Percentiles rank a stretch among this genome's conserved stretches.
Evolutionary conservation across 1,284 basidiomycete genomes (phyloP).

Genomic region (Trichosporon faecale): DNA sequence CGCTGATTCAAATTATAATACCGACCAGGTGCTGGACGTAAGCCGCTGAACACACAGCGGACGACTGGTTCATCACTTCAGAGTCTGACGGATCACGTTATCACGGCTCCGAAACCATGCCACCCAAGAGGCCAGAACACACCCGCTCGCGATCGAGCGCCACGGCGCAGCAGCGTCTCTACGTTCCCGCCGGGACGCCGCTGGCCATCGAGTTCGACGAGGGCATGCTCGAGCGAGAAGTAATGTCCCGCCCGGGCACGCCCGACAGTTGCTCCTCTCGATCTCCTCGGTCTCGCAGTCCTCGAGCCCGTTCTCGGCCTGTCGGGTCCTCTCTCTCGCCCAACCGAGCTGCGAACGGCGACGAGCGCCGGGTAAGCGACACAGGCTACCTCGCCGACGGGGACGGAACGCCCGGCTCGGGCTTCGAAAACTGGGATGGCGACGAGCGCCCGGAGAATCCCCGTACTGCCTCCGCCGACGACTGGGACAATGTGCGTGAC

Average conservation of each 20-base stretch:
- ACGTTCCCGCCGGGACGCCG: background rate
- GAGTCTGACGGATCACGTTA: background rate
- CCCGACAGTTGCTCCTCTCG: background rate
- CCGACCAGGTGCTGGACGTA: too few relatives aligned
- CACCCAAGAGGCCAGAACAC: background rate
- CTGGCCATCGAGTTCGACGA: background rate
- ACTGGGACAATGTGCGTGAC: slow-evolving; percentile 35
- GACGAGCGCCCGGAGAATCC: background rate
- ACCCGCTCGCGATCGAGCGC: background rate
- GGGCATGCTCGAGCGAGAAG: background rate
- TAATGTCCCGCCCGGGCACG: background rate
- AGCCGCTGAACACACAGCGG: too few relatives aligned
- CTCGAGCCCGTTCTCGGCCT: background rate
- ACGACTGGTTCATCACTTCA: too few relatives aligned
- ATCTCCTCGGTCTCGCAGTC: background rate
- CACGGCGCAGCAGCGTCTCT: background rate
- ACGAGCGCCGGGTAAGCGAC: background rate
- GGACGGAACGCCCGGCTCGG: slow-evolving; percentile 2
- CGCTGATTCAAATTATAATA: too few relatives aligned
- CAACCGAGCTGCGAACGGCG: background rate
- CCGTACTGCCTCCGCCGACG: slow-evolving; percentile 15
- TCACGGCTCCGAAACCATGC: background rate
- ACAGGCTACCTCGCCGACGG: slow-evolving; percentile 19
- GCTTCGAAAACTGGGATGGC: background rate
- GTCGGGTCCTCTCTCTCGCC: background rate